Base-by-base conservation (phyloP, 2,329 filamentous ascomycete genomes). In the Aureobasidium pullulans region DNA sequence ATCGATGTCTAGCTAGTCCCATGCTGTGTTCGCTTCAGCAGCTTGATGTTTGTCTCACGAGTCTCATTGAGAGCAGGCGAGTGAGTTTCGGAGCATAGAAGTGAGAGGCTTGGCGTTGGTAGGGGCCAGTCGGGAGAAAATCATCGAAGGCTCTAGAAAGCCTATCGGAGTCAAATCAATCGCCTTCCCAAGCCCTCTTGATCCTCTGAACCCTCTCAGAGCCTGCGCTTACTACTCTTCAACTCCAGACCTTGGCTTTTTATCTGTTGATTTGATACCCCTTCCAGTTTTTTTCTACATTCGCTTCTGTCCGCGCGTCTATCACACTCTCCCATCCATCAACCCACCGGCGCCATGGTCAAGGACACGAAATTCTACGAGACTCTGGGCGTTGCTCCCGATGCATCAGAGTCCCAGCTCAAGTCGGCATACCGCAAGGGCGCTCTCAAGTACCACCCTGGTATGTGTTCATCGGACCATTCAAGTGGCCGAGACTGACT, bases 381-480 rank as follows among this genome's bases (percentile, higher is more conserved):
- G 63, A 77, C 82, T 63, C 83, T 94, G 52, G 88, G 88, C 73
- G 88, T 91, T 85, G 70, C 88, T 68, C 87, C 90, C 65, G 85
- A 83, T 69, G 89, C 89, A 65, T 87, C 87, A 61, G 93, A 97
- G 69, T 79, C 86, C 66, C 88, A 96, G 76, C 79, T 99, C 65
- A 96, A 94, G 80, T 91, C 92, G 70, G 91, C 86, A 67, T 96
- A 94, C 82, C 91, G 90, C 75, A 85, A 87, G 66, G 84, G 85
- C 67, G 90, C 90, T 36, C 77, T 94, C 62, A 94, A 93, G 77
- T 88, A 86, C 74, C 90, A 95, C 71, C 90, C 90, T 72, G 88
- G 87, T 90, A 82, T 65, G 84, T 73, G 2, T n/a, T 2, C 16
- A 36, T 13, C 9, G 29, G 23, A 6, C 19, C 23, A 15, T 13